These are phyloP conservation scores for Spongispora temasekensis DNA, from an alignment of 1,284 basidiomycete genomes.

Conservation along the genomic window DNA sequence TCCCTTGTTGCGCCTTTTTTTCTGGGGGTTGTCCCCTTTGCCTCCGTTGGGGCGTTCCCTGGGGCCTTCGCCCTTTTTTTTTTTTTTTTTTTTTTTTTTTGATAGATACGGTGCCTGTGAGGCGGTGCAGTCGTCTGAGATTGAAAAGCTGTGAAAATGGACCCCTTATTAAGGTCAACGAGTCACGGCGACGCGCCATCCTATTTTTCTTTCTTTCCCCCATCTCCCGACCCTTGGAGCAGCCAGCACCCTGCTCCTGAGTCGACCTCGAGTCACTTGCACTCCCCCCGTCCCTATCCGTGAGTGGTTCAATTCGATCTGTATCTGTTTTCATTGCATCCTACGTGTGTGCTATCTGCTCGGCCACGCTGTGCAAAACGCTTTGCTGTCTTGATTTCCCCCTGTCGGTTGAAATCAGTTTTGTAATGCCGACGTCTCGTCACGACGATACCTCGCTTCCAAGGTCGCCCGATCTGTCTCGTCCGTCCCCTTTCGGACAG, in stretches of 20 bases:
- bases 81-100: no score
- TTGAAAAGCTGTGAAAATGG: conserved; percentile 44
- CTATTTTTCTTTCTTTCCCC: conserved; percentile 25
- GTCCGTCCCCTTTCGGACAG: conserved; percentile 26
- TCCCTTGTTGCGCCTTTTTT: no score
- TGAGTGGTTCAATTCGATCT: conserved; percentile 32
- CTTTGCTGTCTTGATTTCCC: conserved; percentile 26
- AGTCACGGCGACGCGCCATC: conserved; percentile 35
- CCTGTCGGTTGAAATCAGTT: conserved; percentile 31
- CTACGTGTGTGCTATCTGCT: conserved; percentile 32
- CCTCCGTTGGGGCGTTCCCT: no score
- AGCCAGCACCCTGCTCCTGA: conserved; percentile 24
- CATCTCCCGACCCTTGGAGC: conserved; percentile 25
- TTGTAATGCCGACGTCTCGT: conserved; percentile 13
- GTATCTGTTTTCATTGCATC: conserved; percentile 30
- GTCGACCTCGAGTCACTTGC: conserved; percentile 24
- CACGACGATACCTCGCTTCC: conserved; percentile 21
- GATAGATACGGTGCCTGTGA: no score
- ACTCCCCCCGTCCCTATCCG: conserved; percentile 19
- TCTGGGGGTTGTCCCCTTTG: no score
- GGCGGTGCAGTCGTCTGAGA: conserved; percentile 40
- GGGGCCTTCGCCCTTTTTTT: no score
- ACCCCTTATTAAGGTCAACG: conserved; percentile 39
- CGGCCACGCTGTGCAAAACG: conserved; percentile 22
- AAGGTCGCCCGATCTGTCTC: conserved; percentile 37